A percentile compares a stretch with the other conserved stretches of the same genome.
Evolutionary conservation across 176 grass and related monocot genomes (phyloP).

Genomic region (Musa beccarii): DNA sequence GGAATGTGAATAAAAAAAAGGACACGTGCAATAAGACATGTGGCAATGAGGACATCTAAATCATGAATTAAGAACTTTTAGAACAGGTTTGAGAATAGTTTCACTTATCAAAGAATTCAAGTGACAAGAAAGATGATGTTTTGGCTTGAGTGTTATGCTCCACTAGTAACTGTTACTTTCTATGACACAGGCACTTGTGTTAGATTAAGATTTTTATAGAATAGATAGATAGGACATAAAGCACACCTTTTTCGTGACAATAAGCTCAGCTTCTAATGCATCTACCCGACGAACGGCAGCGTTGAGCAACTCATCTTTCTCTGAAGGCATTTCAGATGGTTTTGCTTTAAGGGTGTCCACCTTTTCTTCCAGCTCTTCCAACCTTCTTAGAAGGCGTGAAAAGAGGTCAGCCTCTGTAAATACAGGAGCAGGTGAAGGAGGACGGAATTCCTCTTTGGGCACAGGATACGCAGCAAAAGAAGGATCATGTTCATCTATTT

Average conservation of each 20-base stretch:
- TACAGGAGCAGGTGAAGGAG: constrained; percentile 59
- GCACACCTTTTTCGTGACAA: constrained; percentile 92
- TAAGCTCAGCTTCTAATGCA: constrained; percentile 95
- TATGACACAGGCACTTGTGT: too few species aligned
- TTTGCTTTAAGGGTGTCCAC: constrained; percentile 70
- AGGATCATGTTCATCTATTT: constrained; percentile 24
- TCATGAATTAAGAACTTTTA: too few species aligned
- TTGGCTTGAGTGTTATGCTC: too few species aligned
- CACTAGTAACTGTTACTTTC: too few species aligned
- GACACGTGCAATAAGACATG: too few species aligned
- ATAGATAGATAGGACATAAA: neutral
- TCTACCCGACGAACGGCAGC: constrained; percentile 85
- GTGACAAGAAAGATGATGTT: too few species aligned
- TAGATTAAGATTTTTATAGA: neutral
- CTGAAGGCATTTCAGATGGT: constrained; percentile 83
- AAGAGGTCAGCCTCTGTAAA: constrained; percentile 50
- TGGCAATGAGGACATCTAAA: too few species aligned
- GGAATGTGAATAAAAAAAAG: too few species aligned
- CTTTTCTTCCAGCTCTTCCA: constrained; percentile 83
- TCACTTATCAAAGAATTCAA: too few species aligned
- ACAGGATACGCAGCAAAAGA: neutral
- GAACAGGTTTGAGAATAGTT: too few species aligned
- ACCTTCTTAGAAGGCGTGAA: constrained; percentile 55
- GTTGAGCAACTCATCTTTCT: constrained; percentile 95
- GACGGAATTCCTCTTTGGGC: constrained; percentile 50